Evolutionary conservation across 2,329 filamentous ascomycete genomes (phyloP).

Genomic region (Alternaria gaisen): DNA sequence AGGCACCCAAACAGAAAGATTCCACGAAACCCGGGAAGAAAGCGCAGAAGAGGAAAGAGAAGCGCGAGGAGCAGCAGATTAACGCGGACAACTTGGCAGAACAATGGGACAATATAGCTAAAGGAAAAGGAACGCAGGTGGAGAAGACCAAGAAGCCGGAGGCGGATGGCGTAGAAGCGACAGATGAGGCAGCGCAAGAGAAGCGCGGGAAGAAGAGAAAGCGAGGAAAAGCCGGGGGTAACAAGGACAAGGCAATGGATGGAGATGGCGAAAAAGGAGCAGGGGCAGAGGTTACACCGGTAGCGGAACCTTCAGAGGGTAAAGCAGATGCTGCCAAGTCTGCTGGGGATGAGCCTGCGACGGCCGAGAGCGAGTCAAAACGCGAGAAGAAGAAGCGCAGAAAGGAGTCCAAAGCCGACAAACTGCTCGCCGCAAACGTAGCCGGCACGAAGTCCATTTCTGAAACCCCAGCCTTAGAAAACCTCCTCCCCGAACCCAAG

Average conservation of each 20-base stretch:
- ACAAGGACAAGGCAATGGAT: conserved; percentile 35
- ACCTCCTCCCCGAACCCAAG: conserved; percentile 49
- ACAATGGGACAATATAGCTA: conserved; percentile 44
- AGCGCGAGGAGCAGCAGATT: conserved; percentile 76
- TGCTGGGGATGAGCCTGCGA: conserved; percentile 20
- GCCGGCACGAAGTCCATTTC: conserved; percentile 18
- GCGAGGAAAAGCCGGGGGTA: conserved; percentile 36
- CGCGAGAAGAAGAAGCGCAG: conserved; percentile 30
- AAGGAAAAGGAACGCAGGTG: conserved; percentile 57
- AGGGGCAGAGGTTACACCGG: conserved; percentile 32
- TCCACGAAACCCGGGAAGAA: conserved; percentile 58
- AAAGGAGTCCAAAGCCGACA: conserved; percentile 19
- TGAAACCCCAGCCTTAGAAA: conserved; percentile 23
- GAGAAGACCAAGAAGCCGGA: conserved; percentile 54
- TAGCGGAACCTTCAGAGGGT: conserved; percentile 35
- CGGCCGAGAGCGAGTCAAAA: conserved; percentile 34
- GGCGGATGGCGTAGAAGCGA: conserved; percentile 67
- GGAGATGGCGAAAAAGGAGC: conserved; percentile 27
- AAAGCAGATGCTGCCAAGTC: conserved; percentile 12
- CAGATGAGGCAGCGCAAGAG: conserved; percentile 43
- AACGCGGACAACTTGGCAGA: conserved; percentile 71
- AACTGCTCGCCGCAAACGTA: conserved; percentile 15
- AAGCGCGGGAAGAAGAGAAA: conserved; percentile 49
- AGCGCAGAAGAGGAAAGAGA: conserved; percentile 62
- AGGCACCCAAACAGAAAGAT: conserved; percentile 48